phyloP scores from a whole-genome alignment of 2,329 filamentous ascomycete species.

The Colletotrichum scovillei region DNA sequence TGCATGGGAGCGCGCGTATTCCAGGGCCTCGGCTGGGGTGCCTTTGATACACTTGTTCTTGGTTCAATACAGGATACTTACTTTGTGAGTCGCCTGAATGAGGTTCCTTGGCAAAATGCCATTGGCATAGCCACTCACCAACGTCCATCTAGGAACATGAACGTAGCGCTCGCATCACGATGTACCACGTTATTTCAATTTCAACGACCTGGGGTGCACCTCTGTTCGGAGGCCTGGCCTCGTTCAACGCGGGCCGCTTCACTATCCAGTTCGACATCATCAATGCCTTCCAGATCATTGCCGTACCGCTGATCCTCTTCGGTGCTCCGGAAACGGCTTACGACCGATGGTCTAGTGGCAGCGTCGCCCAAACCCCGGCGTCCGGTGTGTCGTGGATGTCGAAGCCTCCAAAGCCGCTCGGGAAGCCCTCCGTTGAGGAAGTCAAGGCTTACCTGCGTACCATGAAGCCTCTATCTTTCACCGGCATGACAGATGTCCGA shows the following conservation, averaged over 20 bases:
- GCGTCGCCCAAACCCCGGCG: slow-evolving; percentile 32
- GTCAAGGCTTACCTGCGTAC: slow-evolving; percentile 50
- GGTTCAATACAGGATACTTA: slow-evolving; percentile 67
- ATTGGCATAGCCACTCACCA: slow-evolving; percentile 22
- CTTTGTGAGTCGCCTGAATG: slow-evolving; percentile 56
- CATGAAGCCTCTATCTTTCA: slow-evolving; percentile 53
- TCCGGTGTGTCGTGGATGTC: slow-evolving; percentile 25
- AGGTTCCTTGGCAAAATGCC: neutral
- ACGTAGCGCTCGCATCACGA: slow-evolving; percentile 55
- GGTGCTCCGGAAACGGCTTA: slow-evolving; percentile 65
- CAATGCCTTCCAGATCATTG: slow-evolving; percentile 58
- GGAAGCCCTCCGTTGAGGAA: slow-evolving; percentile 45
- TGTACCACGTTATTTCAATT: slow-evolving; percentile 57
- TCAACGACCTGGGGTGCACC: slow-evolving; percentile 65
- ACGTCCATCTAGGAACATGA: slow-evolving; percentile 61
- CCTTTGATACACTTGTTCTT: slow-evolving; percentile 65
- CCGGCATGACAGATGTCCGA: slow-evolving; percentile 41
- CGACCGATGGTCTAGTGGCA: slow-evolving; percentile 50
- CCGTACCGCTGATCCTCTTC: slow-evolving; percentile 59
- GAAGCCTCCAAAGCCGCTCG: slow-evolving; percentile 23
- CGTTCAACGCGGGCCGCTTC: slow-evolving; percentile 53
- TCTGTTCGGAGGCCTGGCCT: slow-evolving; percentile 62
- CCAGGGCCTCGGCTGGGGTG: slow-evolving; percentile 69
- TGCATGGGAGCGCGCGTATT: slow-evolving; percentile 65
- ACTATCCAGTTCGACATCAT: slow-evolving; percentile 63